Percentiles rank a stretch among this genome's conserved stretches.
Conservation (phyloP, 768 basidiomycete species). For the Rhodotorula graminis region DNA sequence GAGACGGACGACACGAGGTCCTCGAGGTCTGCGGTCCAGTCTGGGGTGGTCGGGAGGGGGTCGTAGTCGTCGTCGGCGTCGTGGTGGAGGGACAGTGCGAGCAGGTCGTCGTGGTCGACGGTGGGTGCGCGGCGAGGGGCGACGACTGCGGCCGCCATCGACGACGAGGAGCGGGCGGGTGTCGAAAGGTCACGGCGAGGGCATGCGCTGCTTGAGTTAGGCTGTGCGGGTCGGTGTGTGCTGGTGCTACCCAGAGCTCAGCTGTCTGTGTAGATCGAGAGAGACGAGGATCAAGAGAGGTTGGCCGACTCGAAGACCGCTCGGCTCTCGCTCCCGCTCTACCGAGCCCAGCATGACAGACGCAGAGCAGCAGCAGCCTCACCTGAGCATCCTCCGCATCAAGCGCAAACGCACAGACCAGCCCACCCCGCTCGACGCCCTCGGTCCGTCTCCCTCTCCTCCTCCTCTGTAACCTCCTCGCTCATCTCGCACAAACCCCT, state of each 20-base stretch:
- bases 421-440: conserved; percentile 35
- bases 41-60: not conserved
- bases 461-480: not conserved
- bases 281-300: no score
- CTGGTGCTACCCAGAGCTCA: no score
- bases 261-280: no score
- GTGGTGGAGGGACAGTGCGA: not conserved
- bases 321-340: not conserved
- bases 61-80: not conserved
- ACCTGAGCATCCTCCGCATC: conserved; percentile 36
- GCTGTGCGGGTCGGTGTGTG: no score
- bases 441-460: conserved; percentile 17
- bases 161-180: not conserved
- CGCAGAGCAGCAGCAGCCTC: not conserved
- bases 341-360: no score
- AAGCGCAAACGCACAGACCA: conserved; percentile 34
- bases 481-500: not conserved
- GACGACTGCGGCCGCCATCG: not conserved
- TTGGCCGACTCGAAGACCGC: no score
- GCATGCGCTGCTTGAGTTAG: no score
- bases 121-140: not conserved
- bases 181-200: no score
- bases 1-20: conserved; percentile 18
- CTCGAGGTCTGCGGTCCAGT: conserved; percentile 30
- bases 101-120: conserved; percentile 8